These are phyloP conservation scores for Vigna hirtella DNA, from an alignment of 306 rosid species.

Conservation along the genomic window DNA sequence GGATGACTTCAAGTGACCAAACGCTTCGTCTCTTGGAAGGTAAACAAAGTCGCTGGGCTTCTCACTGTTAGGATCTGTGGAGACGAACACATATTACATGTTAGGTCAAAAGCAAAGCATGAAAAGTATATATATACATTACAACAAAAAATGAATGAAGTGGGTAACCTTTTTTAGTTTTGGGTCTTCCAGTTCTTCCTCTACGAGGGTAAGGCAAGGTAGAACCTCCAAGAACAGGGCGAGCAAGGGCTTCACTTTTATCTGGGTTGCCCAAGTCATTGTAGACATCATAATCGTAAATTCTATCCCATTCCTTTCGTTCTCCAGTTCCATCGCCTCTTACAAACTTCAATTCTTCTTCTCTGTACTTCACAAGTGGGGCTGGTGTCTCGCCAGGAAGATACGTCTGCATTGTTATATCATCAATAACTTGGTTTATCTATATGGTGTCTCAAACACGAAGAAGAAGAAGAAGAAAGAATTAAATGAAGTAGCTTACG, in stretches of 20 bases:
- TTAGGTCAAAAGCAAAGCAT: background rate
- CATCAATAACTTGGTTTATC: background rate
- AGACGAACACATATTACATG: background rate
- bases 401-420: conserved; percentile 49
- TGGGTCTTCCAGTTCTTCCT: conserved; percentile 73
- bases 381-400: conserved; percentile 63
- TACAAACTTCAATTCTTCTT: conserved; percentile 62
- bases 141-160: background rate
- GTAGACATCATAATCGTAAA: conserved; percentile 76
- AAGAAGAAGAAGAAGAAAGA: background rate
- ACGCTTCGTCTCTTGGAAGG: conserved; percentile 72
- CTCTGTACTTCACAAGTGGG: conserved; percentile 58
- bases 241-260: background rate
- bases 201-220: conserved; percentile 75
- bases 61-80: conserved; percentile 61
- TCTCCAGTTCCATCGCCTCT: conserved; percentile 77
- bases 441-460: background rate
- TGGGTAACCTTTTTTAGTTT: conserved; percentile 50
- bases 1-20: conserved; percentile 35
- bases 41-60: conserved; percentile 34
- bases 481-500: conserved; percentile 33
- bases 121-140: conserved; percentile 44
- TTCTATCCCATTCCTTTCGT: conserved; percentile 68
- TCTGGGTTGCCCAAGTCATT: conserved; percentile 72
- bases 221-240: conserved; percentile 80